Conservation (phyloP, 306 rosid species). For the Myrica gale region DNA sequence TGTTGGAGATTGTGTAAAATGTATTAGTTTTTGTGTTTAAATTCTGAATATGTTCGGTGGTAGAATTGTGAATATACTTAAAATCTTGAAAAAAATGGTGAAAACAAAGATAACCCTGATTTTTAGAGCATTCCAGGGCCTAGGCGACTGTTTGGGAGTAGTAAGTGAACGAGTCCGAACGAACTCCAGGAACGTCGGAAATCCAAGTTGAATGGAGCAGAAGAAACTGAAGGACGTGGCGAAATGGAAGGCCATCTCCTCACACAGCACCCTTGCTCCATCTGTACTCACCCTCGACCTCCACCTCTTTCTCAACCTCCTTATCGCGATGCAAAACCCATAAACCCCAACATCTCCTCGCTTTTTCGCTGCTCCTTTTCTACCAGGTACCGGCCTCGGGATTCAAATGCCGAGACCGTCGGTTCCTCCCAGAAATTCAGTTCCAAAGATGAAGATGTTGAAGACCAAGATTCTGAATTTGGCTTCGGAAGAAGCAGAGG, state of each 20-base stretch:
- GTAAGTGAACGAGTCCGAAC: no score
- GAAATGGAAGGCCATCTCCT: constrained; percentile 50
- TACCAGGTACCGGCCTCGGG: constrained; percentile 66
- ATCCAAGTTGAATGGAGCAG: constrained; percentile 14
- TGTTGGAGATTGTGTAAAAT: no score
- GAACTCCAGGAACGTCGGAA: background rate
- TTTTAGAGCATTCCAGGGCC: no score
- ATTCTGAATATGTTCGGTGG: no score
- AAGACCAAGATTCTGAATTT: constrained; percentile 29
- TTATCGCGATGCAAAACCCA: constrained; percentile 38
- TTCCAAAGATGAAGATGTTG: constrained; percentile 26
- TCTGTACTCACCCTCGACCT: constrained; percentile 28
- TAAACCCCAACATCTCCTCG: constrained; percentile 11
- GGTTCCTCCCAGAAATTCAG: constrained; percentile 46
- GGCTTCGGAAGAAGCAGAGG: constrained; percentile 19
- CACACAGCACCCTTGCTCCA: constrained; percentile 39
- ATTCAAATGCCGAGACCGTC: constrained; percentile 68
- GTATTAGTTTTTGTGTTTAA: no score
- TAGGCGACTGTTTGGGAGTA: no score
- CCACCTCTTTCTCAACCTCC: background rate
- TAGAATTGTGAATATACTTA: no score
- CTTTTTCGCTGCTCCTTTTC: constrained; percentile 42
- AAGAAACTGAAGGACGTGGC: constrained; percentile 42
- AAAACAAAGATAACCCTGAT: no score
- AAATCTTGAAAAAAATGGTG: no score